phyloP scores from a whole-genome alignment of 495 filamentous ascomycete species.

The Neurospora tetraspora region DNA sequence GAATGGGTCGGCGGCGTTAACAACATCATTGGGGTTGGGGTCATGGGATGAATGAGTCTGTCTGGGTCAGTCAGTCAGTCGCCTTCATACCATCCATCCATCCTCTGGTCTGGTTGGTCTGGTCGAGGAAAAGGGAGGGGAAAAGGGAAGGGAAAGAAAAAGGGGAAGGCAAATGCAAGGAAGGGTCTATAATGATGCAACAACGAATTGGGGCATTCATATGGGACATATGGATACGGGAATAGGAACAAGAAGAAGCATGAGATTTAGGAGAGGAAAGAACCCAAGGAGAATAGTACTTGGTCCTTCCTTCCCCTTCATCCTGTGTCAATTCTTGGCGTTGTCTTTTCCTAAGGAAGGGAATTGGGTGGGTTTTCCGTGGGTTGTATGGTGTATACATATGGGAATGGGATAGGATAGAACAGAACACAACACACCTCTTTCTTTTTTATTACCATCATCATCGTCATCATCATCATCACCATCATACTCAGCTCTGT shows the following conservation, averaged over 20 bases:
- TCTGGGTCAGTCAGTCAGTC: no score
- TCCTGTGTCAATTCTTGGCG: not conserved
- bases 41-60: not conserved
- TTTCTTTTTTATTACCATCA: not conserved
- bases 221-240: not conserved
- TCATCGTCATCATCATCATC: not conserved
- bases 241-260: not conserved
- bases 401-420: not conserved
- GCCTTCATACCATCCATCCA: no score
- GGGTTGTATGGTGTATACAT: not conserved
- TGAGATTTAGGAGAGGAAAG: not conserved
- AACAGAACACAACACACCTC: not conserved
- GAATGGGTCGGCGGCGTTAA: not conserved
- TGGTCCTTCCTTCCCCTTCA: not conserved
- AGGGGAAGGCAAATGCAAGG: not conserved
- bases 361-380: not conserved
- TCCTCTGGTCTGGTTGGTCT: no score
- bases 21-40: not conserved
- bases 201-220: not conserved
- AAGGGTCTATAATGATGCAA: not conserved
- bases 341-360: not conserved
- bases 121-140: no score
- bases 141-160: not conserved
- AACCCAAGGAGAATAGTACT: not conserved
- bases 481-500: no score